These are phyloP conservation scores for Apiospora phragmitis DNA, from an alignment of 2,329 filamentous ascomycete genomes.

Conservation along the genomic window DNA sequence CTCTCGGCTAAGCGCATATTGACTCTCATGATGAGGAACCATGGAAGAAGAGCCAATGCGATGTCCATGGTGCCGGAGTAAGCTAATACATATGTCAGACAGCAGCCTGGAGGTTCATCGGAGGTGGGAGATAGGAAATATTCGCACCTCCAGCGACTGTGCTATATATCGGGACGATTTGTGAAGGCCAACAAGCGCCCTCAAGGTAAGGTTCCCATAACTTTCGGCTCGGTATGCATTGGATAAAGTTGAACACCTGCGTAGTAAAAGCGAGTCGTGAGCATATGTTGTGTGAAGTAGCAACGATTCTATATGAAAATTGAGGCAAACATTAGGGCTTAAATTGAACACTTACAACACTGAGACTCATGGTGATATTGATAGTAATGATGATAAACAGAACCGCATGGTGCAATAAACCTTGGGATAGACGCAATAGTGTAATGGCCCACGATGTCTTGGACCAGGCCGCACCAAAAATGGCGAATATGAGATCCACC, in stretches of 20 bases:
- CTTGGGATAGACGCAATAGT: conserved; percentile 27
- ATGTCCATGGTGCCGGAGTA: conserved; percentile 31
- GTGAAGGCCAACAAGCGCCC: conserved; percentile 18
- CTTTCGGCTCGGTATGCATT: conserved; percentile 20
- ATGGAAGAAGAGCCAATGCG: conserved; percentile 29
- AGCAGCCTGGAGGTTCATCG: too few relatives aligned
- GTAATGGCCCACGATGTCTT: conserved; percentile 34
- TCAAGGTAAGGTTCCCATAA: conserved; percentile 12
- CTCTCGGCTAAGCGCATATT: conserved; percentile 31
- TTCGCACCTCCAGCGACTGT: conserved; percentile 16
- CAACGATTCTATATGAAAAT: too few relatives aligned
- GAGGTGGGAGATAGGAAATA: too few relatives aligned
- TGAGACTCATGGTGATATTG: conserved; percentile 24
- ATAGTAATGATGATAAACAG: conserved; percentile 28
- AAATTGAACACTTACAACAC: conserved; percentile 11
- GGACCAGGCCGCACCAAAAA: conserved; percentile 28
- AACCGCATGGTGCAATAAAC: conserved; percentile 19
- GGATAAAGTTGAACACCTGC: conserved; percentile 21
- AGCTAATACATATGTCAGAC: conserved; percentile 11
- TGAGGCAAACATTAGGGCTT: not conserved
- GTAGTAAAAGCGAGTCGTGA: not conserved
- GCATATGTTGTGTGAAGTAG: too few relatives aligned
- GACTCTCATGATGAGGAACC: conserved; percentile 31
- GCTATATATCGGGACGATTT: conserved; percentile 14
- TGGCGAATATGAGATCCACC: conserved; percentile 19